Percentiles rank a stretch among this genome's conserved stretches.
Evolutionary conservation across 1,284 basidiomycete species (phyloP).

Genomic region (Taiwanofungus camphoratus): DNA sequence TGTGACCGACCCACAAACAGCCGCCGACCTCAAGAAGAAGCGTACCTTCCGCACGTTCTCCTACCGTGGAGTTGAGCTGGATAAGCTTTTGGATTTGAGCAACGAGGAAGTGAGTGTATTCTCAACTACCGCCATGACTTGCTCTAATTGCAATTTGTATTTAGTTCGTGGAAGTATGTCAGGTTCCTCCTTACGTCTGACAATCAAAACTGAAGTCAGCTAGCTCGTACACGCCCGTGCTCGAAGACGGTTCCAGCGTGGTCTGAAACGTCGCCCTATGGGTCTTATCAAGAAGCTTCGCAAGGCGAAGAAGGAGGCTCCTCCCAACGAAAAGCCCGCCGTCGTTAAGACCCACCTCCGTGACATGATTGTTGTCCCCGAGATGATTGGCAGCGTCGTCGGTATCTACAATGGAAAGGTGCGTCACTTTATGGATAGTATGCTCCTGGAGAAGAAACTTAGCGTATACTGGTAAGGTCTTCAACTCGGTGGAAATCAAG

Average conservation of each 20-base stretch:
- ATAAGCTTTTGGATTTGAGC: slow-evolving; percentile 93
- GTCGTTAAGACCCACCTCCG: slow-evolving; percentile 99
- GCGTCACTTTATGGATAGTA: slow-evolving; percentile 14
- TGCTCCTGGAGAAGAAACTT: slow-evolving; percentile 4
- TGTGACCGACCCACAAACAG: slow-evolving; percentile 82
- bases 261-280: slow-evolving; percentile 98
- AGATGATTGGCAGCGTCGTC: slow-evolving; percentile 98
- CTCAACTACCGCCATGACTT: background rate
- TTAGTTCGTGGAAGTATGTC: slow-evolving; percentile 72
- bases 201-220: slow-evolving; percentile 27
- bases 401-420: slow-evolving; percentile 99
- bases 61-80: slow-evolving; percentile 96
- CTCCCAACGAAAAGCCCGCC: slow-evolving; percentile 96
- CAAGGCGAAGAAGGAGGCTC: slow-evolving; percentile 99
- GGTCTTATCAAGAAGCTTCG: slow-evolving; percentile 99
- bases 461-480: slow-evolving; percentile 54
- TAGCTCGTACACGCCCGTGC: slow-evolving; percentile 99
- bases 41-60: slow-evolving; percentile 98
- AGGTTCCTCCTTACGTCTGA: background rate
- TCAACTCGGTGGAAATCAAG: slow-evolving; percentile 98
- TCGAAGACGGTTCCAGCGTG: slow-evolving; percentile 97
- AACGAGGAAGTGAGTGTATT: slow-evolving; percentile 77
- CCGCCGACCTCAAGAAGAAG: slow-evolving; percentile 95
- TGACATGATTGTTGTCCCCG: slow-evolving; percentile 99
- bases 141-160: slow-evolving; percentile 5